Base-by-base conservation (phyloP, 1,284 basidiomycete genomes). In the Butyriboletus appendiculatus region DNA sequence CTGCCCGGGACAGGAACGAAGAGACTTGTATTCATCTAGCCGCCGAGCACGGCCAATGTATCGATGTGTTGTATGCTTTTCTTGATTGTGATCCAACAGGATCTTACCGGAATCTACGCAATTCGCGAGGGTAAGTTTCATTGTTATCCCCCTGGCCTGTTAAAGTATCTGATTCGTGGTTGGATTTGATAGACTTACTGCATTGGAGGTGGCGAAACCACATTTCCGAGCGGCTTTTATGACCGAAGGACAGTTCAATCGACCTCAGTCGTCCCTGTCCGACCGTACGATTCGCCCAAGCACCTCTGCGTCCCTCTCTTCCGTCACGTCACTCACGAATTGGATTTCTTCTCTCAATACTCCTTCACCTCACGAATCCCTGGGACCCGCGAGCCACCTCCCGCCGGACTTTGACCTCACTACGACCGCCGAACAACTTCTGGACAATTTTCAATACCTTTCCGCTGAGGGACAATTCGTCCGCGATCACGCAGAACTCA, bases 11-110 rank as follows among this genome's bases (percentile, higher is more conserved):
- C 72, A 85, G 82, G 50, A 81, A 93, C 53, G 91, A 93, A 42
- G 89, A 98, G 64, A 96, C 92, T 44, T 96, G 95, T 61, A 85
- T 98, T 58, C 96, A 98, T 75, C 80, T 98, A 50, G 96, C 96
- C 20, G 96, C 96, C 7, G 89, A 94, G 62, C 88, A 90, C 56
- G 96, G 96, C 12, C 85, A 89, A 53, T 86, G 77, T 67, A 70
- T 82, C 22, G 82, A 85, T 52, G 69, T 90, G 20, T 69, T 90
- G 38, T 73, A 76, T 49, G 78, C 85, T 41, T 73, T 90, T 56
- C 74, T 90, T 40, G 80, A 85, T 45, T 85, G 81, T 58, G 88
- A 90, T 65, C 69, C 73, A 0, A 78, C 76, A 6, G 79, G 81
- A 30, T 62, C 72, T 5, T 76, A 84, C 22, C 77, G 81, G 28